A percentile compares a stretch with the other conserved stretches of the same genome.
Evolutionary conservation across 2,329 filamentous ascomycete species (phyloP).

Genomic region (Cladosporium phlei): DNA sequence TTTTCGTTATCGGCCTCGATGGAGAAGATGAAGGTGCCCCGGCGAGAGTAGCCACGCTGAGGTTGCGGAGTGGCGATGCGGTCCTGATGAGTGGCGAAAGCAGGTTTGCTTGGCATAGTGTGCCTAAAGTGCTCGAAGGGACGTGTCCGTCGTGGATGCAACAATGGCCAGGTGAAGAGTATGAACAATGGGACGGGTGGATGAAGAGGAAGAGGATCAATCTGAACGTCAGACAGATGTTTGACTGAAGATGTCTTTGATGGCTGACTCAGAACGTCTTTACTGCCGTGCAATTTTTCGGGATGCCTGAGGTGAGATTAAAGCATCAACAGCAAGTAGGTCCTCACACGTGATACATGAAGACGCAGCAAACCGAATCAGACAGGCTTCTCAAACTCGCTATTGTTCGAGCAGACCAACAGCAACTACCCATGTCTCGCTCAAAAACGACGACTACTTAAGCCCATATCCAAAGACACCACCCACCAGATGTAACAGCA

Average conservation of each 20-base stretch:
- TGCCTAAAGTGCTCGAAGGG: slow-evolving; percentile 74
- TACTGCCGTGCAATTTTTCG: not conserved
- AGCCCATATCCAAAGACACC: too few relatives aligned
- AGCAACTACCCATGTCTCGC: too few relatives aligned
- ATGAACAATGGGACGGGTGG: slow-evolving; percentile 74
- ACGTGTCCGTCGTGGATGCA: slow-evolving; percentile 73
- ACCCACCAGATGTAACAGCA: not conserved
- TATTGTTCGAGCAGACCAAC: too few relatives aligned
- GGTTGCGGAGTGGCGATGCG: slow-evolving; percentile 77
- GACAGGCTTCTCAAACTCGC: too few relatives aligned
- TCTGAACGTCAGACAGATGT: slow-evolving; percentile 88
- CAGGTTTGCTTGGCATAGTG: slow-evolving; percentile 90
- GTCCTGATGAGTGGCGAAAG: slow-evolving; percentile 82
- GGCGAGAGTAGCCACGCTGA: slow-evolving; percentile 49
- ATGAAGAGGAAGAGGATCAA: slow-evolving; percentile 86
- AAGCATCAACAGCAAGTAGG: not conserved
- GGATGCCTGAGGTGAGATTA: not conserved
- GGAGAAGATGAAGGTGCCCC: slow-evolving; percentile 32
- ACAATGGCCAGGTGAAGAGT: slow-evolving; percentile 64
- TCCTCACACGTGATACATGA: not conserved
- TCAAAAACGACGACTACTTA: too few relatives aligned
- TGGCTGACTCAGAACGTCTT: not conserved
- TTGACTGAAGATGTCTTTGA: slow-evolving; percentile 17
- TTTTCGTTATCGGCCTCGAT: slow-evolving; percentile 77
- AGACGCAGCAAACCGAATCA: too few relatives aligned